phyloP scores from a whole-genome alignment of 768 basidiomycete genomes.

The Lactarius akahatsu region DNA sequence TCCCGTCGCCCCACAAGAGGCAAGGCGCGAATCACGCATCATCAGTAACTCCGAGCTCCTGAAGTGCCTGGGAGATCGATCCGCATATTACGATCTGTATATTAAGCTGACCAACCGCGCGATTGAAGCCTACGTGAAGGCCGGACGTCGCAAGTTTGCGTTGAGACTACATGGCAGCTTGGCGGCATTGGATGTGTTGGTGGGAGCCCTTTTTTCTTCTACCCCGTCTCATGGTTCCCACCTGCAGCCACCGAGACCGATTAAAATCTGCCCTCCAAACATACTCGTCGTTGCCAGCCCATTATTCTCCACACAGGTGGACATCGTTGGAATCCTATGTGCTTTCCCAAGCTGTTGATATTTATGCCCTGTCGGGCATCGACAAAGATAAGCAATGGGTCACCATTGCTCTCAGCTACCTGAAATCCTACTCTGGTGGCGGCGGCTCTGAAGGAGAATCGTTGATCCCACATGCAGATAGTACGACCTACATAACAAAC shows the following conservation, averaged over 20 bases:
- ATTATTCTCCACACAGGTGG: slow-evolving; percentile 83
- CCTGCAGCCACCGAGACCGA: slow-evolving; percentile 64
- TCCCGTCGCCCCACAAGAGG: slow-evolving; percentile 25
- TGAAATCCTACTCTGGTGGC: slow-evolving; percentile 65
- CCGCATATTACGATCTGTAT: slow-evolving; percentile 78
- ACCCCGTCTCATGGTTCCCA: slow-evolving; percentile 4
- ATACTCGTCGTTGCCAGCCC: slow-evolving; percentile 79
- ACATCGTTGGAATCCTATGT: slow-evolving; percentile 75
- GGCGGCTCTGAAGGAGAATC: slow-evolving; percentile 54
- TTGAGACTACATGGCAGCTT: slow-evolving; percentile 81
- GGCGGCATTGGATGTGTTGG: slow-evolving; percentile 88
- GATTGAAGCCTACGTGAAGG: slow-evolving; percentile 79
- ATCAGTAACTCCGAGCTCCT: slow-evolving; percentile 66
- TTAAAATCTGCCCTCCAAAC: slow-evolving; percentile 62
- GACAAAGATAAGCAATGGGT: slow-evolving; percentile 77
- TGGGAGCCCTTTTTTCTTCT: slow-evolving; percentile 16
- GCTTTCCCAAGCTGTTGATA: slow-evolving; percentile 70
- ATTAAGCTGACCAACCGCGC: slow-evolving; percentile 71
- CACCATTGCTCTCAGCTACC: slow-evolving; percentile 70
- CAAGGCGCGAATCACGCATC: slow-evolving; percentile 32
- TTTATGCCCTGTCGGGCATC: slow-evolving; percentile 56
- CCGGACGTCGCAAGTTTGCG: slow-evolving; percentile 83
- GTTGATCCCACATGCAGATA: slow-evolving; percentile 53
- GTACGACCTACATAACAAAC: slow-evolving; percentile 48
- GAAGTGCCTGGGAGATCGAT: slow-evolving; percentile 51